Evolutionary conservation across 768 basidiomycete genomes (phyloP), one percentile per base, ranked within the genome.

Genomic region (Lyophyllum semitale): DNA sequence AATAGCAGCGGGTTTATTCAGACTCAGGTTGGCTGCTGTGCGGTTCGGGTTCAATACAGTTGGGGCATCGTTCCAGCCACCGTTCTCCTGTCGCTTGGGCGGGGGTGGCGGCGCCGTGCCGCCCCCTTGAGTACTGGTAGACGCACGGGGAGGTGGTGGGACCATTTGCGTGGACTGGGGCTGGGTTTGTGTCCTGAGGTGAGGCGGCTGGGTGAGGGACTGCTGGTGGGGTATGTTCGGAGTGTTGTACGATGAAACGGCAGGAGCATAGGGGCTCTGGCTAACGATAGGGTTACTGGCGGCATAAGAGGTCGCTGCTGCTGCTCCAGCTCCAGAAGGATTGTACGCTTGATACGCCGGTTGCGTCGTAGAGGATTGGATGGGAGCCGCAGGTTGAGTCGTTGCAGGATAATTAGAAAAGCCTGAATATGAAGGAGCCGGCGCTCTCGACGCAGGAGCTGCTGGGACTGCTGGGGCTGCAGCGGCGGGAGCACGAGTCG

Each of bases 1-100:
- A 63, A 98, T 95, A 2, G 95, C 83, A 7, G 79, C 76, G 2
- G 83, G 87, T 63, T 89, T 91, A 51, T 66, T 70, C 9, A 74
- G 58, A 51, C 68, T 78, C 27, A 77, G 63, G 5, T 79, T 71
- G 20, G 79, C 77, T 1, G 88, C 83, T 1, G 76, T 75, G 23
- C 87, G 84, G 38, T 79, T 69, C 17, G 80, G 68, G 8, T 74
- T 66, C 15, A 75, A 60, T 12, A 84, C 59, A 6, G 76, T 66
- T 0, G 93, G 94, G 0, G 93, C 85, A 70, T 98, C 95, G 63
- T 98, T 98, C 94, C 95, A 98, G 0, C 93, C 93, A 15, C 87
- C 83, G 26, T 86, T 85, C 47, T 88, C 89, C 26, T 75, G 74
- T 40, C 85, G 83, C 27, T 85, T 85, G 3, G 85, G 82, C 1